Percentiles rank a stretch among this genome's conserved stretches.
These are phyloP conservation scores for Suhomyces vadensis DNA, from an alignment of 805 yeast species.

Conservation along the genomic window DNA sequence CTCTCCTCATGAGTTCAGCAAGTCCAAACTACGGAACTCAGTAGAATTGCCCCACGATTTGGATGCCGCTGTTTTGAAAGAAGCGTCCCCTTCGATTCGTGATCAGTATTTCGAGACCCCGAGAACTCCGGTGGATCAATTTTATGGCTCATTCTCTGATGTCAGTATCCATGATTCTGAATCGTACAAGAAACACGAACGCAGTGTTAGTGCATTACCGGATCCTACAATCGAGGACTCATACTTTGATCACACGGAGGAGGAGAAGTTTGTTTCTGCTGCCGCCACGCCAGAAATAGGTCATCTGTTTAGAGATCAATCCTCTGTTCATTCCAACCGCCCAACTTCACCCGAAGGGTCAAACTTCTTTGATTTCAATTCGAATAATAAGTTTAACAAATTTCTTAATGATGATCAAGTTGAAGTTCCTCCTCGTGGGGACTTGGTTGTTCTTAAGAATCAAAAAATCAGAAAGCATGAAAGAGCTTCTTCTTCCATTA, in stretches of 20 bases:
- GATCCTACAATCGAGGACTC: constrained; percentile 16
- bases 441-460: constrained; percentile 14
- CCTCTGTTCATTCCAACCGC: constrained; percentile 4
- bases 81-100: background rate
- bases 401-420: constrained; percentile 21
- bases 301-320: background rate
- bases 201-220: constrained; percentile 10
- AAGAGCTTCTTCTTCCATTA: constrained; percentile 18
- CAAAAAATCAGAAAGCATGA: constrained; percentile 19
- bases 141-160: background rate
- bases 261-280: background rate
- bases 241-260: constrained; percentile 1
- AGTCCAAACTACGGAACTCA: background rate
- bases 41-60: background rate
- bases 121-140: background rate
- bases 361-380: constrained; percentile 7
- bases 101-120: constrained; percentile 2
- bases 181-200: constrained; percentile 1
- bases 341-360: constrained; percentile 8
- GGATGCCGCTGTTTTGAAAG: background rate
- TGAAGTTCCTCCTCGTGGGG: constrained; percentile 28
- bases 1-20: constrained; percentile 2
- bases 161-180: background rate
- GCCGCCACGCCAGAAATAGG: constrained; percentile 1
- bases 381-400: constrained; percentile 15